Evolutionary conservation across 768 basidiomycete genomes (phyloP), one percentile per base, ranked within the genome.

Genomic region (Hydnum rufescens): DNA sequence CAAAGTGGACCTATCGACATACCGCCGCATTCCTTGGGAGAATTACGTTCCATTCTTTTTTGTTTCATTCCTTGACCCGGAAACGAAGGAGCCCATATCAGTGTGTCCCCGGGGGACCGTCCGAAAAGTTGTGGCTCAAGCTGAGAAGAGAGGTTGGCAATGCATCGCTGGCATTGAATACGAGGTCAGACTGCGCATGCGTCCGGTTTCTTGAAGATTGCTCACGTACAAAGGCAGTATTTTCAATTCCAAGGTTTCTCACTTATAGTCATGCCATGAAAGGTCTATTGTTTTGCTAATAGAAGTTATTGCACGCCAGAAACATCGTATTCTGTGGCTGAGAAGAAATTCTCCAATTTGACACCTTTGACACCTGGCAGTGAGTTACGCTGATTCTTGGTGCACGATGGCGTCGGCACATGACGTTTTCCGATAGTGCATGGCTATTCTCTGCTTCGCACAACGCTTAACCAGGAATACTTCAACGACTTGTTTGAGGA

Each of bases 141-240:
- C 75, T 0, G 66, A 64, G 36, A 63, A 66, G 29, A 54, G 64
- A 2, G 77, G 74, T 1, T 74, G 74, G 57, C 68, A 76, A 29
- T 84, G 87, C 60, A 72, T 78, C 59, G 78, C 86, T n/a, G 92
- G 89, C 5, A 75, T 84, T 4, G 93, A 99, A 67, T 97, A 86
- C 59, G 95, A 99, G 74, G 89, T 83, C 60, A 51, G 8, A 32
- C 32, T 32, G 25, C 18, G 5, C 5, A 32, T 5, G 13, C 8
- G 22, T 25, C 29, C 23, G 29, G 39, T n/a, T 19, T 18, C 29
- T 26, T 53, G 6, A n/a, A 3, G 29, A 8, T 39, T 6, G 8
- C 23, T 56, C 53, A 36, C 5, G 13, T 13, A 8, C 6, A 6
- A 8, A 6, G 26, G 53, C 32, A 88, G 84, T 88, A 85, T 61